Base-by-base conservation (phyloP, 495 filamentous ascomycete species). In the Podospora tetraspora region DNA sequence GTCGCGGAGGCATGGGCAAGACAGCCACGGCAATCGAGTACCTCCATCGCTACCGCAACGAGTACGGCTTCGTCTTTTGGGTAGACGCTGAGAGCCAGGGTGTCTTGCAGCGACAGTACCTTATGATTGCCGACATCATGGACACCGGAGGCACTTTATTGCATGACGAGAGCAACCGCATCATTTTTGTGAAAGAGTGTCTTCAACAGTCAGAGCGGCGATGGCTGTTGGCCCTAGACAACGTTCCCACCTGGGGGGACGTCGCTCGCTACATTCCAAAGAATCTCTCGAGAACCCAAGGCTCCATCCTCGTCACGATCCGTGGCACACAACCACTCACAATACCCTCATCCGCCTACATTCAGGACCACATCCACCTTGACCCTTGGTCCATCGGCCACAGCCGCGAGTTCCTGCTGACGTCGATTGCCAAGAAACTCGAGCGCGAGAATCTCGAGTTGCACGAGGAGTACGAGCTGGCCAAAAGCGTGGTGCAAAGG, bases 201-300 rank as follows among this genome's bases (percentile, higher is more conserved):
- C 34, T 77, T 61, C 34, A 67, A 23, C 64, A 23, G 10, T 63
- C 58, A n/a, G 66, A 67, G 7, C 65, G 61, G 23, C 61, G 67
- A 34, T 77, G 75, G 75, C 59, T 77, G 24, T 59, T 77, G 7
- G 59, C 72, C 11, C 74, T 74, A 37, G 73, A 77, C 66, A 77
- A 77, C 56, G 68, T 74, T 13, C 60, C 59, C 1, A 34, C 60
- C 13, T 75, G 66, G 68, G 30, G 16, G 1, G 66, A 69, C 23
- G 37, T 77, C 1, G 7, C 64, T 23, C 59, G 64, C 8, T 75
- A 71, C 30, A 23, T 74, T 24, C 75, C 75, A 0, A 21, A 24
- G 10, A 66, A 67, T 57, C 63, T 75, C 22, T n/a, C 43, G 12
- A 57, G 62, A 1, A 74, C 62, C 3, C 57, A 57, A 22, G 75